Evolutionary conservation across 257 asterid genomes (phyloP), one percentile per base, ranked within the genome.

Genomic region (Fraxinus americana): DNA sequence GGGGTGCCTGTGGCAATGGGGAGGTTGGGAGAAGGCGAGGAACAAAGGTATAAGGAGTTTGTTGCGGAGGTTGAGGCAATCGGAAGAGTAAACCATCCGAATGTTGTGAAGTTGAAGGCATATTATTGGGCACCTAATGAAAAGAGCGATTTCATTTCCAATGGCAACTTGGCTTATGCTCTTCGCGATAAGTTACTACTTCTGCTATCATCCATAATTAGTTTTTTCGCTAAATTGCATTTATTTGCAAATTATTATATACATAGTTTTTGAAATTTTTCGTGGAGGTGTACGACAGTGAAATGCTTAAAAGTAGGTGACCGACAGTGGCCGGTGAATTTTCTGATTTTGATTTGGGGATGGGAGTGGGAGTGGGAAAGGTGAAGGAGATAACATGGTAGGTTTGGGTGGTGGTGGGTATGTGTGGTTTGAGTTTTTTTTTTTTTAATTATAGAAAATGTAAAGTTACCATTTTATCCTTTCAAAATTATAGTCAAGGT

Each of bases 81-180:
- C 8, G 98, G 97, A 79, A 87, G 89, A 86, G 90, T 95, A 34
- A 95, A 86, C 78, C 99, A 95, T 83, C 98, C 97, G 2, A 95
- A 95, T 79, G 71, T 95, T 45, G 97, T 93, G 78, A 95, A 84
- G 85, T 74, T 95, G 82, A 88, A 96, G 81, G 99, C 98, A 35
- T 95, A 95, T 54, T 95, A 95, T 72, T 91, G 98, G 97, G 97
- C 99, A 23, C 94, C 94, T 0, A 97, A 93, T 75, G 99, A 95
- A 78, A 93, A 93, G 92, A 93, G 95, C 36, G 99, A 95, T 83
- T 95, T 91, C 87, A 85, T 95, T 76, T 92, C 96, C 4, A 93
- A 92, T 67, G 99, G 99, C 71, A 93, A 66, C 87, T 82, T 93
- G 89, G 97, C 97, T 80, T 83, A 90, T 78, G 97, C 94, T 63